Conservation (phyloP, 83 land plant species). For the Isoetes engelmannii region DNA sequence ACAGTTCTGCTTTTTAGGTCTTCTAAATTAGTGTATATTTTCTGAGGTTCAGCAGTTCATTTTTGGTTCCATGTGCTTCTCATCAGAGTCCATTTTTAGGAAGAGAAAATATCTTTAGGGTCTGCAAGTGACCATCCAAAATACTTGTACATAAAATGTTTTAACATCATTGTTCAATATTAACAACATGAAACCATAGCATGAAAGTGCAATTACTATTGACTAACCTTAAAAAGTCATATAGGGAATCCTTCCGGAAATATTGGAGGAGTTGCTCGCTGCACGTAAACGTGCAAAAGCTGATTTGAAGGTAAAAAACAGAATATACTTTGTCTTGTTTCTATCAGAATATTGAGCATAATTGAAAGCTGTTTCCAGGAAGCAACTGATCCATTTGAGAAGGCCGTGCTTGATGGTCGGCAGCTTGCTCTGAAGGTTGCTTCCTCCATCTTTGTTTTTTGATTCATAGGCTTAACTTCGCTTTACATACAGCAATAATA, state of each 20-base stretch:
- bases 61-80: no score
- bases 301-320: conserved; percentile 69
- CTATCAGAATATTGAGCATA: background rate
- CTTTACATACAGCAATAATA: background rate
- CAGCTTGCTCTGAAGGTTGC: conserved; percentile 88
- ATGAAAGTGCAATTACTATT: no score
- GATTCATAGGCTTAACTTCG: background rate
- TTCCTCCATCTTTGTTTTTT: background rate
- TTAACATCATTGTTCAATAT: no score
- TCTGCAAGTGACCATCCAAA: no score
- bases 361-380: conserved; percentile 37
- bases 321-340: background rate
- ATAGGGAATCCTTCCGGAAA: conserved; percentile 98
- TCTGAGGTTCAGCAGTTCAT: no score
- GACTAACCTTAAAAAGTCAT: background rate
- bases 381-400: conserved; percentile 96
- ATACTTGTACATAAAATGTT: no score
- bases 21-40: no score
- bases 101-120: no score
- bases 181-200: no score
- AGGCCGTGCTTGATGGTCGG: conserved; percentile 95
- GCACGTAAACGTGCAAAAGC: conserved; percentile 97
- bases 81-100: no score
- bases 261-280: conserved; percentile 80
- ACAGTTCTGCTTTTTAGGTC: no score